Base-by-base conservation (phyloP, 2,329 filamentous ascomycete species). In the Dendryphion nanum region DNA sequence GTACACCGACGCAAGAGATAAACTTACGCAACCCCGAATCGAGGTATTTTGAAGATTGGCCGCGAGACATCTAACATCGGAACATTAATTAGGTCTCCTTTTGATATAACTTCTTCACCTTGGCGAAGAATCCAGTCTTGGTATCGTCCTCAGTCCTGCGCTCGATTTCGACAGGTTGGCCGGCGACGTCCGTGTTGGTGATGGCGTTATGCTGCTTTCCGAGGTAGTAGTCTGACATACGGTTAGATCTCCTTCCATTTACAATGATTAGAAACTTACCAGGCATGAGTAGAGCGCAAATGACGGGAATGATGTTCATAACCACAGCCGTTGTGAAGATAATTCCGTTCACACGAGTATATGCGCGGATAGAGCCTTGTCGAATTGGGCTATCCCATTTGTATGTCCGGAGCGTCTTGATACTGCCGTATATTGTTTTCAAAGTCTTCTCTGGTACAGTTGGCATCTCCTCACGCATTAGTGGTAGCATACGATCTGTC, bases 271-370 rank as follows among this genome's bases (percentile, higher is more conserved):
- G 17, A 16, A 12, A 38, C 35, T 38, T 38, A 38, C 40, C 35
- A 6, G 69, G 67, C 67, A 70, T 69, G 45, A 67, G 68, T 16
- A 71, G 50, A 1, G 65, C 50, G 4, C 63, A 65, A 18, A 69
- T 33, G 0, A 68, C 30, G 1, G 67, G 57, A 0, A 71, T 38
- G 13, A 33, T 39, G 18, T 63, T 50, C 13, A 71, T 42, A 4
- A 45, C 40, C 16, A 69, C 40, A 5, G 66, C 46, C 2, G 53
- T 43, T 6, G 61, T 57, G 18, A 58, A 53, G 12, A 71, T 68
- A 24, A 63, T 59, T 0, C 67, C 67, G 35, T 69, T 63, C 10
- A 57, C 56, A 12, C 44, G 37, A 5, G 62, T 43, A 38, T 69
- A 69, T 2, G 67, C 67, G 4, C 57, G 54, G n/a, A 69, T 63